A percentile compares a stretch with the other conserved stretches of the same genome.
Conservation (phyloP, 768 basidiomycete species). For the Rubroboletus pulcherrimus region DNA sequence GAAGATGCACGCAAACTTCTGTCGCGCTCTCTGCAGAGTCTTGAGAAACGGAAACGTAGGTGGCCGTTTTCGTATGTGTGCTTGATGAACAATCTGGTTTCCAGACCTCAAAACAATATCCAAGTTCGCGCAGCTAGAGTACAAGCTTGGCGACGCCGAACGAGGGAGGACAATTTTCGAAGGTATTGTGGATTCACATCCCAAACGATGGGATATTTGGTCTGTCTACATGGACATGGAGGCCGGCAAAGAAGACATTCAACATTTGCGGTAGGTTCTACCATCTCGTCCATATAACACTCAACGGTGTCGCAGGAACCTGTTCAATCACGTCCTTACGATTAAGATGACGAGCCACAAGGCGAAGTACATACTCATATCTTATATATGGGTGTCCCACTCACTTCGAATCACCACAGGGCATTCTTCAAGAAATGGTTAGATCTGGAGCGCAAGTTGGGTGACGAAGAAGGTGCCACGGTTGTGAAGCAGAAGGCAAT, state of each 20-base stretch:
- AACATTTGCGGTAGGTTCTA: conserved; percentile 60
- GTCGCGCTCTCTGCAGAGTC: conserved; percentile 81
- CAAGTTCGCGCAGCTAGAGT: conserved; percentile 93
- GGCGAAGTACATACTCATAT: conserved; percentile 70
- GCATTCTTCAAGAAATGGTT: conserved; percentile 99
- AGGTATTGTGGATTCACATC: conserved; percentile 92
- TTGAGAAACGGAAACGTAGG: conserved; percentile 93
- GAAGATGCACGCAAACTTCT: conserved; percentile 85
- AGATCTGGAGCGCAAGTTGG: conserved; percentile 77
- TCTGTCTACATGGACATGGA: conserved; percentile 97
- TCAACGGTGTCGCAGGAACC: conserved; percentile 45
- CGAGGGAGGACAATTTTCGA: conserved; percentile 95
- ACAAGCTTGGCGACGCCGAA: conserved; percentile 90
- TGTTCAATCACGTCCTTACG: conserved; percentile 82
- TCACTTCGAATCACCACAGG: conserved; percentile 38
- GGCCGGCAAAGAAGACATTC: conserved; percentile 72
- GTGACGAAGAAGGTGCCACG: conserved; percentile 79
- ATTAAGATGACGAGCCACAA: conserved; percentile 92
- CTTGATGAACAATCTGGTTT: neutral
- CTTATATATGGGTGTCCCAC: neutral
- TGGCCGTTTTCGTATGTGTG: conserved; percentile 9
- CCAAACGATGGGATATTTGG: conserved; percentile 95
- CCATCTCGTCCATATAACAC: neutral
- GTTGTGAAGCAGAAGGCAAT: conserved; percentile 84
- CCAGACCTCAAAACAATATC: conserved; percentile 93